phyloP scores from a whole-genome alignment of 2,329 filamentous ascomycete genomes.

The Colletotrichum neosansevieriae region DNA sequence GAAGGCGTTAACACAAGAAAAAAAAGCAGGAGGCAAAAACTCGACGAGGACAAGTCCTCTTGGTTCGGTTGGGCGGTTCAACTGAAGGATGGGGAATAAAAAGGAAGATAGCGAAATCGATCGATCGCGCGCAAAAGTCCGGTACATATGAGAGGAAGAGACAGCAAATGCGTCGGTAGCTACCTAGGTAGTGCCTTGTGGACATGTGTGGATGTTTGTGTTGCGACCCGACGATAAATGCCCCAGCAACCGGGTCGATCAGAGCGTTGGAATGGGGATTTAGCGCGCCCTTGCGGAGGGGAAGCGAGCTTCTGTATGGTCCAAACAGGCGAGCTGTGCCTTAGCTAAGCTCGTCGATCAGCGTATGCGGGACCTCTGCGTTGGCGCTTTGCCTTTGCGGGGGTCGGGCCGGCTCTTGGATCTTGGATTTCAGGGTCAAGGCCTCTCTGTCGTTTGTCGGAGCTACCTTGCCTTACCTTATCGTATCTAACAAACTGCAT shows the following conservation, averaged over 20 bases:
- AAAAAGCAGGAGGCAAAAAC: slow-evolving; percentile 25
- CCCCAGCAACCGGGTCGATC: slow-evolving; percentile 42
- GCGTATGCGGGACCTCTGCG: slow-evolving; percentile 4
- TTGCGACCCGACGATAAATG: slow-evolving; percentile 42
- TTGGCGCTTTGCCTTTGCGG: slow-evolving; percentile 24
- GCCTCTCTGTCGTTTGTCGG: slow-evolving; percentile 6
- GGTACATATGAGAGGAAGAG: slow-evolving; percentile 30
- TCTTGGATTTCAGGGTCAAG: slow-evolving; percentile 27
- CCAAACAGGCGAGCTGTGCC: not conserved
- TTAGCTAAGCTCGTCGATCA: slow-evolving; percentile 16
- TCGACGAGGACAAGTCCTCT: slow-evolving; percentile 37
- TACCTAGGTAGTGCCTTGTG: not conserved
- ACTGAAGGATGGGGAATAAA: slow-evolving; percentile 1
- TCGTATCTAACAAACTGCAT: not conserved
- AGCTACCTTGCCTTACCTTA: slow-evolving; percentile 1
- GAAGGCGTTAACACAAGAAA: slow-evolving; percentile 28
- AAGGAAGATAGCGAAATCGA: slow-evolving; percentile 11
- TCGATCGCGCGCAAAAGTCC: slow-evolving; percentile 8
- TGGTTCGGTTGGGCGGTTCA: slow-evolving; percentile 10
- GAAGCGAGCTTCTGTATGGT: slow-evolving; percentile 1
- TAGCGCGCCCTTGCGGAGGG: slow-evolving; percentile 15
- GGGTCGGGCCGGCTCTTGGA: slow-evolving; percentile 28
- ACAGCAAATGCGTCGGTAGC: slow-evolving; percentile 10
- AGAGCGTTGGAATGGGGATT: slow-evolving; percentile 37
- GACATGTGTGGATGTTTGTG: slow-evolving; percentile 33